Evolutionary conservation across 768 basidiomycete genomes (phyloP).

Genomic region (Boletus bicolor): DNA sequence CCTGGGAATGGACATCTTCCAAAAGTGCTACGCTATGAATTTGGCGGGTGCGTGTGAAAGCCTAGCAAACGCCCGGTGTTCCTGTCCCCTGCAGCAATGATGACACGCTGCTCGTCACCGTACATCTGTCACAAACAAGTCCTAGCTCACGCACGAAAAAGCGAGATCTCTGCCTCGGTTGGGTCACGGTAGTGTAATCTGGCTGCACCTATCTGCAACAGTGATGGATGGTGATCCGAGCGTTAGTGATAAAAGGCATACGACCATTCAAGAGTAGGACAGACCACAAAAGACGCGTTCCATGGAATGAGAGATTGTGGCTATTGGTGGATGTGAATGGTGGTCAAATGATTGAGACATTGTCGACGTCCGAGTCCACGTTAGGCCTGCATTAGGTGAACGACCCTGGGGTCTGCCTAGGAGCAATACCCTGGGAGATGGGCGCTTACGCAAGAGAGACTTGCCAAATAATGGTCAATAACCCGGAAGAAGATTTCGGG

Average conservation of each 20-base stretch:
- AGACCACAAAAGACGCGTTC: too few species aligned
- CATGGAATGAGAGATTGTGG: too few species aligned
- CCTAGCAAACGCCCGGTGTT: not conserved
- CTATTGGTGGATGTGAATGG: too few species aligned
- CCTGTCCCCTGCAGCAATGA: not conserved
- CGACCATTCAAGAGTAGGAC: too few species aligned
- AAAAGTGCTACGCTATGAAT: not conserved
- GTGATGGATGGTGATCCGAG: not conserved
- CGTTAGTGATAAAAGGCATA: too few species aligned
- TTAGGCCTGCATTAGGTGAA: too few species aligned
- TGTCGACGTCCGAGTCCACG: too few species aligned
- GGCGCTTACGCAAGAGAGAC: not conserved
- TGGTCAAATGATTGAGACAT: too few species aligned
- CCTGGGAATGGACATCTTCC: not conserved
- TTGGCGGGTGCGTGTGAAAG: too few species aligned
- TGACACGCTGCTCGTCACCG: not conserved
- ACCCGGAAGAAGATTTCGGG: slow-evolving; percentile 5
- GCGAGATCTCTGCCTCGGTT: not conserved
- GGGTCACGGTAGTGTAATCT: not conserved
- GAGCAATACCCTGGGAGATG: too few species aligned
- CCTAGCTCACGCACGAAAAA: too few species aligned
- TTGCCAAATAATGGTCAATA: slow-evolving; percentile 22
- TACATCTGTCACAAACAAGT: not conserved
- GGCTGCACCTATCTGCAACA: not conserved
- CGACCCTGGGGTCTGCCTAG: too few species aligned